phyloP scores from a whole-genome alignment of 768 basidiomycete genomes.

The Hericium alpestre region DNA sequence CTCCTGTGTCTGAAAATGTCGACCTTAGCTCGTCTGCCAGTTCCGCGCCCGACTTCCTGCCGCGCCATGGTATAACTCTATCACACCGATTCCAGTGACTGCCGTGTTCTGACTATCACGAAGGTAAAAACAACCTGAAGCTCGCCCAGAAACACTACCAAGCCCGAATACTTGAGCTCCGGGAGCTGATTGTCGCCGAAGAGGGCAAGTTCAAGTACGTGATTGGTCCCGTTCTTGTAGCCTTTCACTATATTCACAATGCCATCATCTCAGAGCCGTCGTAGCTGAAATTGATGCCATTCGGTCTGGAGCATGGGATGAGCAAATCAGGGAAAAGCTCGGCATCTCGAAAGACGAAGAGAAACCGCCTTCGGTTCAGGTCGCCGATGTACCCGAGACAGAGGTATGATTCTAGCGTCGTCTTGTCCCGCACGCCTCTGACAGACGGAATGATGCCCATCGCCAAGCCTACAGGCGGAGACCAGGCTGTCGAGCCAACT shows the following conservation, averaged over 20 bases:
- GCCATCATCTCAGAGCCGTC: slow-evolving; percentile 36
- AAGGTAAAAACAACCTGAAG: slow-evolving; percentile 54
- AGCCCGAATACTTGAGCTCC: slow-evolving; percentile 60
- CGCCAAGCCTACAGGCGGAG: too few species aligned
- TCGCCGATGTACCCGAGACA: too few species aligned
- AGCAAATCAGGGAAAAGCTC: slow-evolving; percentile 31
- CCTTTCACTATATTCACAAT: background rate
- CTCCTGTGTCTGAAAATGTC: slow-evolving; percentile 2
- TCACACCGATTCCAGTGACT: background rate
- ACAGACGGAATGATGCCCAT: too few species aligned
- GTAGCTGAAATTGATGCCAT: slow-evolving; percentile 71
- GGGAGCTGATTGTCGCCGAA: slow-evolving; percentile 57
- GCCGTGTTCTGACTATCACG: slow-evolving; percentile 2
- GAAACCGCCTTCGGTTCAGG: background rate
- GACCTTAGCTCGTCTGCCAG: slow-evolving; percentile 8
- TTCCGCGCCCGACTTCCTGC: slow-evolving; percentile 39
- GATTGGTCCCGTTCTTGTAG: too few species aligned
- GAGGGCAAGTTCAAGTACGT: slow-evolving; percentile 71
- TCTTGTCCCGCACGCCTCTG: too few species aligned
- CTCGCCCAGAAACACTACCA: slow-evolving; percentile 71
- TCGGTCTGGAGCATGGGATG: slow-evolving; percentile 56
- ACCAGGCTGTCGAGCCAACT: too few species aligned
- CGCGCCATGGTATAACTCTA: slow-evolving; percentile 36
- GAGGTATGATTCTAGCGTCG: background rate
- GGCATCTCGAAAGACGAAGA: slow-evolving; percentile 11